A percentile compares a stretch with the other conserved stretches of the same genome.
phyloP scores from a whole-genome alignment of 208 protist species.

The Trypanosoma conorhini region DNA sequence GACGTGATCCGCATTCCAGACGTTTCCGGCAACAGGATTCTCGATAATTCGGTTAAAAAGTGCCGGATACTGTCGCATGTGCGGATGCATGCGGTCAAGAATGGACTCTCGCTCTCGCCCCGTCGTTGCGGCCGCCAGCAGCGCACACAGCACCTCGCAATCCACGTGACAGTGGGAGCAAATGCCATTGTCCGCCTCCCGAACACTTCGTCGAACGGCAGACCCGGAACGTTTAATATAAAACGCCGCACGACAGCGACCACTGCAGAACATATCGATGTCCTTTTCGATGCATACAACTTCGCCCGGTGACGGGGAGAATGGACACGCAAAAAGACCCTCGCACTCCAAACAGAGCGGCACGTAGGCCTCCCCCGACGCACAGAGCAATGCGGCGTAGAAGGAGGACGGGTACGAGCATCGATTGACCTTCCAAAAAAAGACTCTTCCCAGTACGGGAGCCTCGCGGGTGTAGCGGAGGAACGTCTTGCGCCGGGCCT shows the following conservation, averaged over 20 bases:
- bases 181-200: constrained; percentile 53
- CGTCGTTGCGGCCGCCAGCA: constrained; percentile 23
- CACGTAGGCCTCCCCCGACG: constrained; percentile 5
- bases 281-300: constrained; percentile 48
- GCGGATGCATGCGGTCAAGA: constrained; percentile 49
- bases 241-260: constrained; percentile 57
- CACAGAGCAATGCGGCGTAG: constrained; percentile 15
- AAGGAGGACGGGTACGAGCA: constrained; percentile 1
- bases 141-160: constrained; percentile 49
- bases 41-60: constrained; percentile 50
- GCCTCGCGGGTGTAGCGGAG: constrained; percentile 12
- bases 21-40: constrained; percentile 61
- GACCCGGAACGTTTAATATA: constrained; percentile 63
- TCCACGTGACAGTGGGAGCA: constrained; percentile 73
- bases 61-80: constrained; percentile 53
- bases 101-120: constrained; percentile 29
- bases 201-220: constrained; percentile 55
- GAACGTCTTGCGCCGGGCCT: constrained; percentile 6
- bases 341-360: constrained; percentile 31
- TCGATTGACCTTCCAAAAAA: constrained; percentile 30
- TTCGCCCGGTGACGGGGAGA: constrained; percentile 31
- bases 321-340: not conserved
- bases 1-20: constrained; percentile 85
- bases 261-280: constrained; percentile 67
- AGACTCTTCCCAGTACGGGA: constrained; percentile 22